Percentiles rank a stretch among this genome's conserved stretches.
phyloP scores from a whole-genome alignment of 805 yeast genomes.

The Diddensiella transvaalensis region DNA sequence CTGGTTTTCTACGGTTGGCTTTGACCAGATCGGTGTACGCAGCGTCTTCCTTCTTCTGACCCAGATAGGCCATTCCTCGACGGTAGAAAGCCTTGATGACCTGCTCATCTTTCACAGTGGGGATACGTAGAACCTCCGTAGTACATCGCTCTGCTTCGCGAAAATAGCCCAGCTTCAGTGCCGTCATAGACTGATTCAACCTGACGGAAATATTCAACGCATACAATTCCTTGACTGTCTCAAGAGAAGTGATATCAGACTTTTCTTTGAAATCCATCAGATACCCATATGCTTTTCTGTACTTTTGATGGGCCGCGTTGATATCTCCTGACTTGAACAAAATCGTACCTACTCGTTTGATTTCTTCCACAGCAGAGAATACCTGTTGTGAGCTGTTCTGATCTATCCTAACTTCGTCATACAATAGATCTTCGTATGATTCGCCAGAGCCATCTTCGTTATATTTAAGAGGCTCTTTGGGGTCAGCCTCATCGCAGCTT shows the following conservation, averaged over 20 bases:
- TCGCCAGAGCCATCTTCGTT: conserved; percentile 87
- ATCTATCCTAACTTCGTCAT: conserved; percentile 55
- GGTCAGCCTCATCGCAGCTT: conserved; percentile 73
- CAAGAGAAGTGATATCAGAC: conserved; percentile 79
- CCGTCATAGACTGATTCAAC: conserved; percentile 72
- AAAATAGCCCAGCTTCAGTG: conserved; percentile 58
- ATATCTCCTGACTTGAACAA: conserved; percentile 64
- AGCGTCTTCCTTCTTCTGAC: conserved; percentile 61
- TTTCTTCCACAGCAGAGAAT: conserved; percentile 58
- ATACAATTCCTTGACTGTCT: conserved; percentile 29
- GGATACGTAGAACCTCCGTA: conserved; percentile 61
- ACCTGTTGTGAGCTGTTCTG: conserved; percentile 53
- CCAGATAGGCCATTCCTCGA: conserved; percentile 70
- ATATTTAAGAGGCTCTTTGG: conserved; percentile 49
- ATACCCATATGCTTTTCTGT: conserved; percentile 66
- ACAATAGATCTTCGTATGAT: conserved; percentile 66
- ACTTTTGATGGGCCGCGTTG: conserved; percentile 59
- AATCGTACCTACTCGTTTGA: conserved; percentile 76
- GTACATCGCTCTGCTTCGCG: conserved; percentile 57
- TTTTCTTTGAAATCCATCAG: conserved; percentile 45
- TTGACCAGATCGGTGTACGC: conserved; percentile 64
- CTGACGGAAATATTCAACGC: conserved; percentile 56
- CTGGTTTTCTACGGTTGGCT: conserved; percentile 64
- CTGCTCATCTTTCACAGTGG: conserved; percentile 51
- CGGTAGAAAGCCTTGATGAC: conserved; percentile 84